These are phyloP conservation scores for Boletus rubropictus DNA, from an alignment of 768 basidiomycete genomes.

Conservation along the genomic window DNA sequence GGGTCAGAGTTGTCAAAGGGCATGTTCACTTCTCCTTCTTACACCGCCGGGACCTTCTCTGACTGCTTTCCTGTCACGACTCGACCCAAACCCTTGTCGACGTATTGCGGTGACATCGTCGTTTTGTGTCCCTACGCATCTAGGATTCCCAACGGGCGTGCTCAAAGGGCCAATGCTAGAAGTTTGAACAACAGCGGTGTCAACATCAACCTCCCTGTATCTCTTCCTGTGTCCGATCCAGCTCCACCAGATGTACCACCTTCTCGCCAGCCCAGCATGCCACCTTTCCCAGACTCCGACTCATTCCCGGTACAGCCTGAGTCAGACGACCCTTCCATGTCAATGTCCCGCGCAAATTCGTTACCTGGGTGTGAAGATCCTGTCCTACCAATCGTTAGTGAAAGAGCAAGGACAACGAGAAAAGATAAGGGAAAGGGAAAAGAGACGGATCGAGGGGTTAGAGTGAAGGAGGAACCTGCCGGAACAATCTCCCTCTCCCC, in stretches of 20 bases:
- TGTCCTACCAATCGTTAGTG: constrained; percentile 14
- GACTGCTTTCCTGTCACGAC: constrained; percentile 19
- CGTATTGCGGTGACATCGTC: constrained; percentile 10
- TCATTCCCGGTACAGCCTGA: constrained; percentile 48
- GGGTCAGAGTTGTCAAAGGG: constrained; percentile 69
- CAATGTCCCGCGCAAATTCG: constrained; percentile 63
- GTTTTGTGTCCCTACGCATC: constrained; percentile 10
- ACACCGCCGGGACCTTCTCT: constrained; percentile 19
- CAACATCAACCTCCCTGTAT: constrained; percentile 32
- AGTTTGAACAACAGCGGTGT: constrained; percentile 43
- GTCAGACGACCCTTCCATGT: constrained; percentile 47
- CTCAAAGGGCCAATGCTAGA: constrained; percentile 69
- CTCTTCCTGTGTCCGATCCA: constrained; percentile 30
- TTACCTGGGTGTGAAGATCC: constrained; percentile 29
- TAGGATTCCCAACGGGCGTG: constrained; percentile 58
- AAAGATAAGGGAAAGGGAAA: constrained; percentile 47
- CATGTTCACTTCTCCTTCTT: constrained; percentile 37
- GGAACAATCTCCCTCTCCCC: constrained; percentile 33
- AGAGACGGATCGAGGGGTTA: constrained; percentile 34
- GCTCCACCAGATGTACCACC: constrained; percentile 37
- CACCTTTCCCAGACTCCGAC: constrained; percentile 48
- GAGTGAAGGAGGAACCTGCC: constrained; percentile 43
- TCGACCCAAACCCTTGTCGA: constrained; percentile 28
- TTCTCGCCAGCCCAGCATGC: constrained; percentile 34
- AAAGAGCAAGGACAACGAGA: constrained; percentile 26